Percentiles rank a stretch among this genome's conserved stretches.
Evolutionary conservation across 2,329 filamentous ascomycete genomes (phyloP).

Genomic region (Neopestalotiopsis sp.): DNA sequence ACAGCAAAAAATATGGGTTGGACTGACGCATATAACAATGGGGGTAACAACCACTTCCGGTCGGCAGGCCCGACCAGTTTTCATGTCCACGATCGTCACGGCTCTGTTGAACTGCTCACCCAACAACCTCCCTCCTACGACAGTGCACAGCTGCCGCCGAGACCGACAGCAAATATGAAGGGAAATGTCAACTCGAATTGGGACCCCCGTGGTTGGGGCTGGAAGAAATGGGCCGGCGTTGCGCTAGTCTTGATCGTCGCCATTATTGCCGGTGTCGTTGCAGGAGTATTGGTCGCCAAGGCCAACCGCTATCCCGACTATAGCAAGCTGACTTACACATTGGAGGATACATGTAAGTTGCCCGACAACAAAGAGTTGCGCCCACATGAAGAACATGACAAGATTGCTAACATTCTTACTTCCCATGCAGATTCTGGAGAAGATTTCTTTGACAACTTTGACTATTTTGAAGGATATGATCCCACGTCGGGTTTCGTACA

Average conservation of each 20-base stretch:
- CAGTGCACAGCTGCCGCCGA: slow-evolving; percentile 20
- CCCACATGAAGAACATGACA: background rate
- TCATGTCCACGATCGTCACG: slow-evolving; percentile 19
- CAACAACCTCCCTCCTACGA: slow-evolving; percentile 17
- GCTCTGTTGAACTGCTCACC: slow-evolving; percentile 17
- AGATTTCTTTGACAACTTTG: slow-evolving; percentile 60
- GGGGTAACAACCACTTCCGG: background rate
- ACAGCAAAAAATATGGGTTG: slow-evolving; percentile 21
- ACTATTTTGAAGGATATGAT: slow-evolving; percentile 58
- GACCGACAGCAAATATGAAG: slow-evolving; percentile 29
- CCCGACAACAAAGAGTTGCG: background rate
- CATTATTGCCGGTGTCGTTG: slow-evolving; percentile 54
- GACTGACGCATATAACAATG: slow-evolving; percentile 14
- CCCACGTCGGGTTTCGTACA: slow-evolving; percentile 59
- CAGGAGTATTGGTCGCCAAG: slow-evolving; percentile 49
- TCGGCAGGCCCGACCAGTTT: slow-evolving; percentile 19
- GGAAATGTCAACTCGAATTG: slow-evolving; percentile 32
- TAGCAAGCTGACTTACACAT: slow-evolving; percentile 49
- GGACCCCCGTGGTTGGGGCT: slow-evolving; percentile 56
- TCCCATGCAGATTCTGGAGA: slow-evolving; percentile 49
- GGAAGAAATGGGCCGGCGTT: slow-evolving; percentile 54
- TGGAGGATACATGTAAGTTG: slow-evolving; percentile 55
- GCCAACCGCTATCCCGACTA: slow-evolving; percentile 55
- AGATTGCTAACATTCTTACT: slow-evolving; percentile 5
- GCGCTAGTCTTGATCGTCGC: slow-evolving; percentile 43